Conservation (phyloP, 306 rosid species). For the Quercus variabilis region DNA sequence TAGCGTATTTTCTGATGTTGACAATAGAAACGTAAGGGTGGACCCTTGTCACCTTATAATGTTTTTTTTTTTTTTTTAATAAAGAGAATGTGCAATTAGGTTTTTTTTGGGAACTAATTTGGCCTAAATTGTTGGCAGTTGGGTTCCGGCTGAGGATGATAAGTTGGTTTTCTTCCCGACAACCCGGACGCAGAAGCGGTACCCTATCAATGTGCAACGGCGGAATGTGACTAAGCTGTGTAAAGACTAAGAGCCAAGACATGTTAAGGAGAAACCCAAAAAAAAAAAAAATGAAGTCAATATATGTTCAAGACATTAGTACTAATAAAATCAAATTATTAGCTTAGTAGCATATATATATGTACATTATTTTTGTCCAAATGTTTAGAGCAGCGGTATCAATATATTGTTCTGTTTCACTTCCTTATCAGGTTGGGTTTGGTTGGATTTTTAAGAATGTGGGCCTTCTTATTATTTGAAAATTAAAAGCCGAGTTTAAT, state of each 20-base stretch:
- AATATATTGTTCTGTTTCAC: no score
- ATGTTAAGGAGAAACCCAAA: neutral
- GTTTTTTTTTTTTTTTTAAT: fast-evolving
- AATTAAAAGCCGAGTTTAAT: no score
- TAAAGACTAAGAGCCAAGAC: neutral
- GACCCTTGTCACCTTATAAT: no score
- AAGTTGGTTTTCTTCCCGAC: slow-evolving; percentile 94
- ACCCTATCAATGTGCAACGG: slow-evolving; percentile 64
- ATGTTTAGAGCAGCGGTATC: no score
- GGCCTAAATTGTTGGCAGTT: slow-evolving; percentile 36
- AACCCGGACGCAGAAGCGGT: slow-evolving; percentile 88
- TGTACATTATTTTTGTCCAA: neutral
- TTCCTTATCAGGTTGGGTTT: no score
- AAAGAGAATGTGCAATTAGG: no score
- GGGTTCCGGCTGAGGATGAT: slow-evolving; percentile 93
- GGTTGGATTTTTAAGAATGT: no score
- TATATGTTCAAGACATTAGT: neutral
- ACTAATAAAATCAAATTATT: neutral
- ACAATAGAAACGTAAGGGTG: no score
- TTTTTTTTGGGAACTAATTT: neutral
- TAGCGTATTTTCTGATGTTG: no score
- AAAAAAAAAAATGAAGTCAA: neutral
- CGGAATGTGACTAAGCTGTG: slow-evolving; percentile 20
- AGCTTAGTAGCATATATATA: neutral
- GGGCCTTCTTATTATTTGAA: no score